Evolutionary conservation across 768 basidiomycete species (phyloP), one percentile per base, ranked within the genome.

Genomic region (Cyathus striatus): DNA sequence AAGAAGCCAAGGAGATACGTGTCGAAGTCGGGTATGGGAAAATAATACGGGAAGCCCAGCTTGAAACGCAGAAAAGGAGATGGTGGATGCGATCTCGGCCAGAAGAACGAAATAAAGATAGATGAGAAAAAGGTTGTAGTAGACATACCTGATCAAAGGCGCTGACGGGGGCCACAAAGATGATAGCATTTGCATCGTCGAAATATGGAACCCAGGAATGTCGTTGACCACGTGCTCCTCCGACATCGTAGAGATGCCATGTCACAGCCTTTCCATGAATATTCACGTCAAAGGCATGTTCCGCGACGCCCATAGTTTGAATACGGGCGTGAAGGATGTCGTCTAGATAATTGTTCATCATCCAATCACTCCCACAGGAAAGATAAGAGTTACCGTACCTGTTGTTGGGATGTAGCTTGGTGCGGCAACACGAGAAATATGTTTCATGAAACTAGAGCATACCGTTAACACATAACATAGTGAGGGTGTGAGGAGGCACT

Each of bases 251-350:
- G 13, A 86, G 66, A 55, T 82, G 79, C 83, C 82, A 86, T 12
- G 83, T 80, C 10, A 88, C 83, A 21, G 69, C 64, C 57, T 83
- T 89, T 12, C 87, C 86, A 49, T 87, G 84, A 32, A 90, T 78
- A 37, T 83, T 79, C 23, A 91, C 83, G 42, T 88, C 86, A 51
- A 91, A 91, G 23, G 81, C 69, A 51, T 91, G 88, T 59, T 91
- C 89, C 0, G 86, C 76, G 3, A 92, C 83, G 1, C 89, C 89
- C 82, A 92, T 89, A 5, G 89, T 92, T 56, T 90, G 90, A 41
- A 92, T 85, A 25, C 89, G 83, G n/a, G 87, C 88, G 55, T 89
- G 87, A 14, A 92, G 69, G 43, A 92, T 89, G 55, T 92, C 89
- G 59, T 91, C 89, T 88, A 47, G 18, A 34, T n/a, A n/a, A n/a